phyloP scores from a whole-genome alignment of 176 grass and related monocot species.

The bread wheat (Triticum aestivum) region DNA sequence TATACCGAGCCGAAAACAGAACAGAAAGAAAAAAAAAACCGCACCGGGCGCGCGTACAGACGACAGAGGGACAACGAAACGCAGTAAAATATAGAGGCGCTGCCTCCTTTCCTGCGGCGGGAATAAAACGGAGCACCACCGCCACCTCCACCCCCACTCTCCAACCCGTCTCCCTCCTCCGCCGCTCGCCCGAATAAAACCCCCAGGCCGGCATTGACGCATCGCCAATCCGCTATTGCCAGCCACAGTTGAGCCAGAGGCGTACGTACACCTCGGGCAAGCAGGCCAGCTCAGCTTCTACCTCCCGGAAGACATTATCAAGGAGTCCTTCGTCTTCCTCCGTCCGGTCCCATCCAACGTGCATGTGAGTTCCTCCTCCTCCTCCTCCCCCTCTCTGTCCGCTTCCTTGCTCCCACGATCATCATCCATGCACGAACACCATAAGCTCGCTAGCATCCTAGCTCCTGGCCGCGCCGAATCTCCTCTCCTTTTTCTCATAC shows the following conservation, averaged over 20 bases:
- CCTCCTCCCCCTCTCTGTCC: neutral
- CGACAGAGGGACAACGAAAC: neutral
- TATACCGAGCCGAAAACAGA: too few relatives aligned
- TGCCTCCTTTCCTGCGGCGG: conserved; percentile 7
- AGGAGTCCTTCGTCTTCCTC: neutral
- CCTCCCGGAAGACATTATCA: neutral
- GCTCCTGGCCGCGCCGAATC: too few relatives aligned
- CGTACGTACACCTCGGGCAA: neutral
- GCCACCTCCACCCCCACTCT: neutral
- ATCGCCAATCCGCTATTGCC: neutral
- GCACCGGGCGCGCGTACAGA: too few relatives aligned
- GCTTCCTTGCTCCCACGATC: neutral
- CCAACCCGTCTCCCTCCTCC: neutral
- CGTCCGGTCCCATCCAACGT: neutral
- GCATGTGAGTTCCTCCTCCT: conserved; percentile 8
- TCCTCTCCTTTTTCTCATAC: too few relatives aligned
- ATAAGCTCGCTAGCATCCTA: neutral
- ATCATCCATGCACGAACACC: neutral
- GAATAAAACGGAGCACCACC: conserved; percentile 15
- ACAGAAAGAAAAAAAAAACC: too few relatives aligned
- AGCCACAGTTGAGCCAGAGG: neutral
- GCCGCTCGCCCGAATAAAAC: neutral
- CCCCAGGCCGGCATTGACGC: neutral
- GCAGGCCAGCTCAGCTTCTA: neutral
- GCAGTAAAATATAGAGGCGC: neutral